Evolutionary conservation across 1,284 basidiomycete genomes (phyloP).

Genomic region (Megacollybia platyphylla): DNA sequence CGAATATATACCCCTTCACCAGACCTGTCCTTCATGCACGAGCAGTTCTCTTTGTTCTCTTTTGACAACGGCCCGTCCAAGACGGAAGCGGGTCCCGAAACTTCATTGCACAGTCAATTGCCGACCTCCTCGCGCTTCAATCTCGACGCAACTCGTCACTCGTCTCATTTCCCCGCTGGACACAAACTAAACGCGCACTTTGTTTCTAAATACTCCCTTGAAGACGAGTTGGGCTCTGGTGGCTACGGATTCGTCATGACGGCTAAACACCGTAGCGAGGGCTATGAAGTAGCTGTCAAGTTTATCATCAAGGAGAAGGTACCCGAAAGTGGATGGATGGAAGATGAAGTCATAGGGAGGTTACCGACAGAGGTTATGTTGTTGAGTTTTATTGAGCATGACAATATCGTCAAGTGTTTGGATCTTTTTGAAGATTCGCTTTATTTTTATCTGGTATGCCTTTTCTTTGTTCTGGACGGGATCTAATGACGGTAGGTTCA

Average conservation of each 20-base stretch:
- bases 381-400: conserved; percentile 63
- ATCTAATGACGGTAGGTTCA: conserved; percentile 51
- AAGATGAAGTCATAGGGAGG: conserved; percentile 44
- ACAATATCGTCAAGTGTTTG: conserved; percentile 72
- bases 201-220: conserved; percentile 51
- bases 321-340: conserved; percentile 69
- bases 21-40: no score
- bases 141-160: conserved; percentile 29
- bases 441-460: conserved; percentile 77
- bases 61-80: not conserved
- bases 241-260: conserved; percentile 91
- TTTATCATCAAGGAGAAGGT: conserved; percentile 85
- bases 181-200: conserved; percentile 62
- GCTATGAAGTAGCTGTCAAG: conserved; percentile 79
- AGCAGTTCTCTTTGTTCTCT: conserved; percentile 2
- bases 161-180: conserved; percentile 43
- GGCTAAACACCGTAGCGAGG: conserved; percentile 41
- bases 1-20: no score
- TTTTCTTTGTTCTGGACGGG: conserved; percentile 1
- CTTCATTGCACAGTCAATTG: not conserved
- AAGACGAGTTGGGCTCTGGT: conserved; percentile 77
- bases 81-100: not conserved
- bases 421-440: conserved; percentile 74
- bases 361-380: conserved; percentile 78
- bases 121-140: conserved; percentile 9